A percentile compares a stretch with the other conserved stretches of the same genome.
These are phyloP conservation scores for Lasiosphaeria miniovina DNA, from an alignment of 495 filamentous ascomycete species.

Conservation along the genomic window DNA sequence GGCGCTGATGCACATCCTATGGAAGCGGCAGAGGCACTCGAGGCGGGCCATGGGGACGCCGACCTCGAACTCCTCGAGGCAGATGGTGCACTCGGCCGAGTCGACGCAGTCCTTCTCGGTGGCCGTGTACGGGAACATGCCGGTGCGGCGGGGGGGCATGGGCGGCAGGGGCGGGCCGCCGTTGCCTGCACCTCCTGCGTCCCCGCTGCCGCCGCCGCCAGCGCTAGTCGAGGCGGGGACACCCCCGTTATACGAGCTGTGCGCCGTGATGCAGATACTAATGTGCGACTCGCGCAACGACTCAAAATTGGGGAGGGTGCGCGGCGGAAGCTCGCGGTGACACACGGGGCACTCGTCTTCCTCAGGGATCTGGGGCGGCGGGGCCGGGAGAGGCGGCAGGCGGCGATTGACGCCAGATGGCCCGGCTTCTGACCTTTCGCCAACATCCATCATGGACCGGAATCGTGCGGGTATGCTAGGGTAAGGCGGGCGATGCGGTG, in stretches of 20 bases:
- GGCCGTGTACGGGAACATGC: constrained; percentile 65
- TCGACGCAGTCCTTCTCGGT: constrained; percentile 90
- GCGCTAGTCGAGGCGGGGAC: constrained; percentile 8
- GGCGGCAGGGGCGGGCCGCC: constrained; percentile 25
- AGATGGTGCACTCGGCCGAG: constrained; percentile 87
- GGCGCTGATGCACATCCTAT: constrained; percentile 61
- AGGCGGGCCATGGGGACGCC: constrained; percentile 79
- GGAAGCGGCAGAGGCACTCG: constrained; percentile 93
- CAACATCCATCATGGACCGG: constrained; percentile 27
- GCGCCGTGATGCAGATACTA: constrained; percentile 63
- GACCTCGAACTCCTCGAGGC: constrained; percentile 90
- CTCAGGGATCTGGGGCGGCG: constrained; percentile 54
- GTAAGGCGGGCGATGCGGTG: constrained; percentile 22
- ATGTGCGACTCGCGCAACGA: constrained; percentile 72
- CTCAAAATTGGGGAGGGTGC: constrained; percentile 56
- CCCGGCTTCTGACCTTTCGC: constrained; percentile 12
- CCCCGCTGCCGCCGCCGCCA: constrained; percentile 7
- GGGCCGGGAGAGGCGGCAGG: constrained; percentile 24
- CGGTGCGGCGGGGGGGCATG: constrained; percentile 37
- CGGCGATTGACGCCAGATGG: constrained; percentile 19
- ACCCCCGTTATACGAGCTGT: constrained; percentile 38
- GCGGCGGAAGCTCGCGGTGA: constrained; percentile 67
- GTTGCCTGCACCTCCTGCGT: no score
- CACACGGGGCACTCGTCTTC: constrained; percentile 93
- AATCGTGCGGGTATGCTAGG: constrained; percentile 19